Conservation (phyloP, 805 yeast genomes). For the Metschnikowia gruessii region DNA sequence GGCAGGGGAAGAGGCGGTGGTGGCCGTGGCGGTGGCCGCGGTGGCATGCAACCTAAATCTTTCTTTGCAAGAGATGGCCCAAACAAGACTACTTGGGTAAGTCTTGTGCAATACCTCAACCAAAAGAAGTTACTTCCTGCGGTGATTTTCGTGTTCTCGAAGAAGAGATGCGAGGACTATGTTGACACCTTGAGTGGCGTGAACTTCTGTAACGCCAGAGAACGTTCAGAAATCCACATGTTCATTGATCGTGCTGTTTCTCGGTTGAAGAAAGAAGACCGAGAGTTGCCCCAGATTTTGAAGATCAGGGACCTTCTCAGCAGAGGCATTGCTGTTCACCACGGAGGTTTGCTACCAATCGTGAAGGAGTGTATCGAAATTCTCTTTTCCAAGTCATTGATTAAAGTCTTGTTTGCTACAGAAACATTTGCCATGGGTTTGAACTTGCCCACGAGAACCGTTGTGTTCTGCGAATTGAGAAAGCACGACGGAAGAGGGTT, state of each 20-base stretch:
- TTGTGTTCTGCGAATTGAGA: conserved; percentile 77
- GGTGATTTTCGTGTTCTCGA: conserved; percentile 89
- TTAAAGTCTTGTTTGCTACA: conserved; percentile 91
- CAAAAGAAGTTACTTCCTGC: conserved; percentile 78
- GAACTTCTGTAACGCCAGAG: conserved; percentile 80
- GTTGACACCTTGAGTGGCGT: conserved; percentile 73
- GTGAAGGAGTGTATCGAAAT: conserved; percentile 93
- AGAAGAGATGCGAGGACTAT: conserved; percentile 89
- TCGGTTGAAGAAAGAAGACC: conserved; percentile 84
- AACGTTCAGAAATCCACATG: conserved; percentile 89
- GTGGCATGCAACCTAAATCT: conserved; percentile 30
- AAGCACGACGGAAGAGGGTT: conserved; percentile 89
- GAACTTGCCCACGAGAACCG: conserved; percentile 94
- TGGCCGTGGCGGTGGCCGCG: conserved; percentile 24
- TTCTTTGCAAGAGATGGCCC: conserved; percentile 58
- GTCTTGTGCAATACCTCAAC: conserved; percentile 67
- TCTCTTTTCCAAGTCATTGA: conserved; percentile 77
- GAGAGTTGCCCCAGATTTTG: conserved; percentile 88
- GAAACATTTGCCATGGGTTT: conserved; percentile 99
- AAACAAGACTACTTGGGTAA: conserved; percentile 73
- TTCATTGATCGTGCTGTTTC: conserved; percentile 87
- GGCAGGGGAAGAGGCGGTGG: conserved; percentile 16
- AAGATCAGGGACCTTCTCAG: conserved; percentile 77
- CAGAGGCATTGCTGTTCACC: conserved; percentile 94
- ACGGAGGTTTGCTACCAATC: conserved; percentile 89